Base-by-base conservation (phyloP, 2,329 filamentous ascomycete genomes). In the Monilinia fructigena region DNA sequence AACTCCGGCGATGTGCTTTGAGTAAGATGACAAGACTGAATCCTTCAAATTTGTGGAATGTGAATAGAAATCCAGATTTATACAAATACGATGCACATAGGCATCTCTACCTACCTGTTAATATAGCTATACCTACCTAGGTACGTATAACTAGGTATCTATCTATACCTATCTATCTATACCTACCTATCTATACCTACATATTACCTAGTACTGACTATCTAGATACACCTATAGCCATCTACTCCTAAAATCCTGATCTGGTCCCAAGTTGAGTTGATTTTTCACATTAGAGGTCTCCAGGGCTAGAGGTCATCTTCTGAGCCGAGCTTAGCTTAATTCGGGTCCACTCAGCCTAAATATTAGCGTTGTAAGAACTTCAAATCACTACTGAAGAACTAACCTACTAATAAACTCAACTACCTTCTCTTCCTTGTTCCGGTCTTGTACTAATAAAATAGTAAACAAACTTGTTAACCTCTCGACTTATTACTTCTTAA, bases 321-420 rank as follows among this genome's bases (percentile, higher is more conserved):
- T 40, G 28, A 60, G 58, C 45, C 58, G 28, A 60, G 58, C 58
- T 50, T 60, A 26, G 38, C 8, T 50, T 52, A 3, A 23, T 59
- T 35, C 5, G 45, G 58, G 45, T 60, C 58, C 58, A 48, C 58
- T 60, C 58, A 60, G 58, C 58, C 58, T 60, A 50, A 26, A 60
- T 18, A 60, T 60, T 60, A 60, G 58, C 45, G 58, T 28, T 60
- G 42, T 23, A 18, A 60, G 45, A 38, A 60, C 42, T 8, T 60
- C 14, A 48, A 48, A 20, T 26, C 31, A 35, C 31, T 28, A 50
- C 45, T 38, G 58, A 60, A 50, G 45, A 8, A 35, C 23, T 23
- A 23, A 23, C 23, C 23, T 23, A 31, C 31, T 31, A 31, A 31
- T 31, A 31, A 35, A 35, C 31, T 4, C 31, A 35, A 35, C 31